Evolutionary conservation across 345 rosid genomes (phyloP).

Genomic region (Melastoma malabathricum): DNA sequence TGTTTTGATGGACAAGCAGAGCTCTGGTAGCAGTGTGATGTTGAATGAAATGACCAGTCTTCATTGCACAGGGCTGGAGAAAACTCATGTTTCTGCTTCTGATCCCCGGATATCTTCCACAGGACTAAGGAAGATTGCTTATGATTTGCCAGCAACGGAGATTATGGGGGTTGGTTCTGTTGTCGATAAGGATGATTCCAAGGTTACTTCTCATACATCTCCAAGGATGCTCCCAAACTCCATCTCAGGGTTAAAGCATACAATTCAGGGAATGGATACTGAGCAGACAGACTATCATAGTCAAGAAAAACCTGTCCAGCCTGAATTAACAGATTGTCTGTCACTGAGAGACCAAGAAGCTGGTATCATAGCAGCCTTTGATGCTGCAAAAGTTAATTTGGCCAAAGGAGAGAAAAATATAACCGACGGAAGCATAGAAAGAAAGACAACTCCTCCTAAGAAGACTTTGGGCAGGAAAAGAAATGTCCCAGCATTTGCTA

Average conservation of each 20-base stretch:
- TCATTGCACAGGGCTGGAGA: too few relatives aligned
- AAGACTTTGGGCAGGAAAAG: conserved; percentile 50
- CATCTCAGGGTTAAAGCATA: neutral
- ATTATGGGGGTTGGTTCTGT: too few relatives aligned
- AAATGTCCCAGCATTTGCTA: conserved; percentile 24
- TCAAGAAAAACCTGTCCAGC: neutral
- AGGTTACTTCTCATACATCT: too few relatives aligned
- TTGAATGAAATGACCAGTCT: too few relatives aligned
- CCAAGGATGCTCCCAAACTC: too few relatives aligned
- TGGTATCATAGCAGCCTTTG: conserved; percentile 15
- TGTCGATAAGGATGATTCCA: too few relatives aligned
- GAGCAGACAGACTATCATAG: neutral
- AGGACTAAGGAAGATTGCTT: conserved; percentile 10
- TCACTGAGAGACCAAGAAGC: conserved; percentile 14
- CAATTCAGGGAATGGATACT: conserved; percentile 4
- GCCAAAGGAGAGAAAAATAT: conserved; percentile 17
- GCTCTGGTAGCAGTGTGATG: conserved; percentile 1
- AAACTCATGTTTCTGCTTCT: too few relatives aligned
- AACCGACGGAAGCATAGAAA: conserved; percentile 15
- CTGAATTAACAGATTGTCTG: conserved; percentile 1
- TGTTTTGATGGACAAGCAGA: conserved; percentile 8
- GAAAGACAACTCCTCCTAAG: conserved; percentile 33
- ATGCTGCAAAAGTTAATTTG: conserved; percentile 12
- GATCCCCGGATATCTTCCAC: conserved; percentile 7
- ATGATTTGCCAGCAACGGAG: neutral